These are phyloP conservation scores for Rubroshorea leprosula DNA, from an alignment of 345 rosid genomes.

Conservation along the genomic window DNA sequence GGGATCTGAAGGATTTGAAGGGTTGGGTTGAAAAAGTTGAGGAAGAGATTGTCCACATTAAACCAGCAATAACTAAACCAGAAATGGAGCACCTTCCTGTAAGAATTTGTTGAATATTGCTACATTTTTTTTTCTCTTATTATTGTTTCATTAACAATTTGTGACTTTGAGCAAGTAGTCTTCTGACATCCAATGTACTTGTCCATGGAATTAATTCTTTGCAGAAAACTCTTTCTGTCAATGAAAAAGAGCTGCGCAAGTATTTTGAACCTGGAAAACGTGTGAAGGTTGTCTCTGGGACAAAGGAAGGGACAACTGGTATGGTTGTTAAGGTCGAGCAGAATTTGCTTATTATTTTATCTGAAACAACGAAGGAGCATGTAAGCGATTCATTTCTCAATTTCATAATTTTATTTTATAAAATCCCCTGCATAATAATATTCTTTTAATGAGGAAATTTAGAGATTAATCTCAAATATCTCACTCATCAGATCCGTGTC, in stretches of 20 bases:
- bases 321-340: conserved; percentile 98
- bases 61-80: no score
- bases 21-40: conserved; percentile 99
- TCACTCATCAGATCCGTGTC: conserved; percentile 60
- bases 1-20: conserved; percentile 86
- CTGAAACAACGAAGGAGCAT: conserved; percentile 92
- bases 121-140: conserved; percentile 2
- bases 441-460: background rate
- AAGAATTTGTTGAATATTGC: conserved; percentile 29
- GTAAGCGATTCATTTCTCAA: conserved; percentile 34
- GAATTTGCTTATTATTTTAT: conserved; percentile 78
- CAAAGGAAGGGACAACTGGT: conserved; percentile 92
- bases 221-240: conserved; percentile 83
- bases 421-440: no score
- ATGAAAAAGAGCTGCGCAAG: conserved; percentile 86
- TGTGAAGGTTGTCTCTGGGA: conserved; percentile 91
- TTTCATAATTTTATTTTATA: conserved; percentile 6
- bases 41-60: conserved; percentile 85
- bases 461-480: background rate
- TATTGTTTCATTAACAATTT: conserved; percentile 3
- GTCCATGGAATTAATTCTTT: conserved; percentile 15
- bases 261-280: conserved; percentile 97
- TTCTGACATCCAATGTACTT: background rate
- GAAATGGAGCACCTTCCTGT: conserved; percentile 92
- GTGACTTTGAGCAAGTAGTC: conserved; percentile 1